Percentiles rank a stretch among this genome's conserved stretches.
Conservation (phyloP, 257 asterid genomes). For the Salvia miltiorrhiza region DNA sequence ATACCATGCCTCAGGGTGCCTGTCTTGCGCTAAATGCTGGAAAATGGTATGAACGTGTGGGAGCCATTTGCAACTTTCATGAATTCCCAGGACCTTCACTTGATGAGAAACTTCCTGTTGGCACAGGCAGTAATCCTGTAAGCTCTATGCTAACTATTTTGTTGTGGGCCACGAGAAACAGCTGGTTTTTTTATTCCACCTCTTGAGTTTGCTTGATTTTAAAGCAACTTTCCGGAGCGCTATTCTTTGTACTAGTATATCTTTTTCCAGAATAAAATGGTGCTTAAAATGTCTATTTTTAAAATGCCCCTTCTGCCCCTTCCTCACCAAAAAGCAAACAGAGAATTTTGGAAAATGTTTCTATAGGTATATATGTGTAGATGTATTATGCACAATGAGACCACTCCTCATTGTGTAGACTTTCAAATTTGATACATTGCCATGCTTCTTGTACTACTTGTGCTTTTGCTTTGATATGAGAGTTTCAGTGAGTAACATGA, state of each 20-base stretch:
- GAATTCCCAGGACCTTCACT: constrained; percentile 58
- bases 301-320: not conserved
- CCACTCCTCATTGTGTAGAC: not conserved
- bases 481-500: not conserved
- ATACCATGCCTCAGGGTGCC: constrained; percentile 69
- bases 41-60: constrained; percentile 62
- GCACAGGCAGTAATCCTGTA: constrained; percentile 99
- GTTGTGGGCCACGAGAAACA: not conserved
- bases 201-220: not conserved
- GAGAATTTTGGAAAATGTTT: not conserved
- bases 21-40: constrained; percentile 87
- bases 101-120: constrained; percentile 95
- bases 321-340: not conserved
- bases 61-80: constrained; percentile 70
- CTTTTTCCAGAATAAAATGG: not conserved
- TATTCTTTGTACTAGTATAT: not conserved
- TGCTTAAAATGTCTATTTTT: not conserved
- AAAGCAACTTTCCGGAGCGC: constrained; percentile 9
- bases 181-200: constrained; percentile 10
- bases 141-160: constrained; percentile 30
- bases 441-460: not conserved
- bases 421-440: not conserved
- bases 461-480: not conserved
- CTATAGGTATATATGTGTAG: not conserved
- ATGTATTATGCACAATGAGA: not conserved